These are phyloP conservation scores for Puccinia hordei DNA, from an alignment of 1,284 basidiomycete species.

Conservation along the genomic window DNA sequence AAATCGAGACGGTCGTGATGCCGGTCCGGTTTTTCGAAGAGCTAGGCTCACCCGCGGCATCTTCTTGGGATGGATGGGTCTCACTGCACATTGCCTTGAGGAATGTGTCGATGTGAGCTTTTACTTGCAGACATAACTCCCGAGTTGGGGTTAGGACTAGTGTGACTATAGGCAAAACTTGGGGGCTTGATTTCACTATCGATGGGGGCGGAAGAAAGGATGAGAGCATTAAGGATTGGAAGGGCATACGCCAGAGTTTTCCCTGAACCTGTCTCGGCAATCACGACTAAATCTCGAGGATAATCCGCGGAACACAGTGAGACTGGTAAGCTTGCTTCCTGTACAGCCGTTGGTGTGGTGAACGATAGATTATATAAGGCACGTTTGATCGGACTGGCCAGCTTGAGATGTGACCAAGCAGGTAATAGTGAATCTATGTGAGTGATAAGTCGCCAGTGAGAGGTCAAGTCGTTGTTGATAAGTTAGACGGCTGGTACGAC, in stretches of 20 bases:
- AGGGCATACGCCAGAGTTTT: slow-evolving; percentile 95
- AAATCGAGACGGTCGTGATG: slow-evolving; percentile 83
- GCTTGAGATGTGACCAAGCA: slow-evolving; percentile 43
- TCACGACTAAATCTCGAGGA: slow-evolving; percentile 77
- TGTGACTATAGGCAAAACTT: slow-evolving; percentile 65
- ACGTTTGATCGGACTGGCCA: slow-evolving; percentile 56
- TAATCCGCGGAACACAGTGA: slow-evolving; percentile 59
- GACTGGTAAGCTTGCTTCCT: slow-evolving; percentile 73
- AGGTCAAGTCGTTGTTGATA: background rate
- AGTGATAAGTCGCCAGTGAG: background rate
- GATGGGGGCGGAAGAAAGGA: slow-evolving; percentile 65
- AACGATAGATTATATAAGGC: slow-evolving; percentile 74
- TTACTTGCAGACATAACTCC: slow-evolving; percentile 91
- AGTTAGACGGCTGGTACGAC: background rate
- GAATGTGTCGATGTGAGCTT: slow-evolving; percentile 70
- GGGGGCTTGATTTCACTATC: slow-evolving; percentile 53
- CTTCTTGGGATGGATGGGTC: background rate
- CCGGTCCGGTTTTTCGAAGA: slow-evolving; percentile 60
- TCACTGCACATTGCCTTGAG: slow-evolving; percentile 39
- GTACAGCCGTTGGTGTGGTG: slow-evolving; percentile 80
- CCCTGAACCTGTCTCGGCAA: slow-evolving; percentile 91
- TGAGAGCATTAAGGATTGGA: slow-evolving; percentile 80
- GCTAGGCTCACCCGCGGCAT: background rate
- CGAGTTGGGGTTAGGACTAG: slow-evolving; percentile 90
- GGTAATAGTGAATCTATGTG: slow-evolving; percentile 44